Base-by-base conservation (phyloP, 768 basidiomycete species). In the Collybia nuda region DNA sequence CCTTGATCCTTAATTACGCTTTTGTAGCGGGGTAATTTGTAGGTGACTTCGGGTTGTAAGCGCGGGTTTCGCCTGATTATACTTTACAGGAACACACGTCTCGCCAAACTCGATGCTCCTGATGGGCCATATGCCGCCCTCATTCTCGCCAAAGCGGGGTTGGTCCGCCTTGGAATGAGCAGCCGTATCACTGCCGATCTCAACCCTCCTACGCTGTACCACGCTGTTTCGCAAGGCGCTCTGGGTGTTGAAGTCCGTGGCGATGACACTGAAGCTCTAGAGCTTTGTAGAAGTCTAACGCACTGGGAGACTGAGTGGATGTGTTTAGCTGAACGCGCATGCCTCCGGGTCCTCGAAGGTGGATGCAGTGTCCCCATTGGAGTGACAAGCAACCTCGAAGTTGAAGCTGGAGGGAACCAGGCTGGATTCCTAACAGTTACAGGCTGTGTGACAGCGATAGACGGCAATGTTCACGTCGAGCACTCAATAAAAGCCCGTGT, bases 311-410 rank as follows among this genome's bases (percentile, higher is more conserved):
- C 93, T 0, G 77, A 84, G 41, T 92, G 86, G 86, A 71, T 62
- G 48, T 91, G 88, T 60, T 71, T 79, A 21, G 93, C 93, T 1
- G 97, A 99, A 69, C 82, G 97, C 12, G 90, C 88, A 1, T 88
- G 90, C 67, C 73, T 98, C 55, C 77, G 87, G n/a, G 85, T 87
- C 19, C 75, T 98, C 46, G 97, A 98, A 68, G 97, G 97, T 23
- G 97, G 97, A 21, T 99, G 97, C 70, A 94, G 91, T 54, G 95
- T 99, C 0, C 96, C 96, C 2, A 94, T 99, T 14, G 96, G 95
- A 3, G 86, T 92, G 23, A 72, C 76, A 44, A 85, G 82, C 23
- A 69, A 64, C 40, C 66, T 88, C 49, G 65, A 67, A 14, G 61
- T 63, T 9, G 71, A 63, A 21, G 62, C 56, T 9, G 56, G 53